Conservation (phyloP, 2,329 filamentous ascomycete genomes). For the Colletotrichum sidae region DNA sequence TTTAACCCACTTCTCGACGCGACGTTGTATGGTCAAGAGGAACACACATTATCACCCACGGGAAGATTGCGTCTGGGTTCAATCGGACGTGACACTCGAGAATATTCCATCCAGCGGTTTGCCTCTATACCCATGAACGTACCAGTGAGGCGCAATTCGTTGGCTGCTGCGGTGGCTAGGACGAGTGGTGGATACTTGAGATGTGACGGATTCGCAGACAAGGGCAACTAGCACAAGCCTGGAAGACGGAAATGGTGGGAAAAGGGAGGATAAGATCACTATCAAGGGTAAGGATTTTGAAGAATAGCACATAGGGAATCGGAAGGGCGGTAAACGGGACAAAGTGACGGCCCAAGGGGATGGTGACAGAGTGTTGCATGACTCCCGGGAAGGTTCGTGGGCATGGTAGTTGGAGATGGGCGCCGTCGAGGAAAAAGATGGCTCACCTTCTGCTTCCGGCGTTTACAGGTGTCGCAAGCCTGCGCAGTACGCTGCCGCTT, state of each 20-base stretch:
- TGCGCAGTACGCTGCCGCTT: conserved; percentile 72
- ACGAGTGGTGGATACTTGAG: too few relatives aligned
- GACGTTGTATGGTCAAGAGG: conserved; percentile 5
- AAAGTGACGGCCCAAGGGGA: not conserved
- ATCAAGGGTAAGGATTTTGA: too few relatives aligned
- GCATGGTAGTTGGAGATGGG: not conserved
- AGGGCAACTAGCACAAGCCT: too few relatives aligned
- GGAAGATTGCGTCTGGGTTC: conserved; percentile 2
- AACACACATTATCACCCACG: not conserved
- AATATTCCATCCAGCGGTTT: not conserved
- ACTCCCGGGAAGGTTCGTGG: not conserved
- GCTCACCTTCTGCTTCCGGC: conserved; percentile 75
- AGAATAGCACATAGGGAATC: not conserved
- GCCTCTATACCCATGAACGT: too few relatives aligned
- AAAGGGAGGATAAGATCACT: too few relatives aligned
- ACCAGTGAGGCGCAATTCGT: too few relatives aligned
- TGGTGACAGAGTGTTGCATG: not conserved
- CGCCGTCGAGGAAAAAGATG: not conserved
- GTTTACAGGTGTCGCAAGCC: conserved; percentile 74
- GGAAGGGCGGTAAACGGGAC: conserved; percentile 4
- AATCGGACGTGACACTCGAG: not conserved
- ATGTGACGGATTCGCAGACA: too few relatives aligned
- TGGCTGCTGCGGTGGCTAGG: too few relatives aligned
- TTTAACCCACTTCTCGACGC: conserved; percentile 12
- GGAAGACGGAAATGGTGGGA: too few relatives aligned